Evolutionary conservation across 495 filamentous ascomycete genomes (phyloP), one percentile per base, ranked within the genome.

Genomic region (Astrothelium subdiscretum): DNA sequence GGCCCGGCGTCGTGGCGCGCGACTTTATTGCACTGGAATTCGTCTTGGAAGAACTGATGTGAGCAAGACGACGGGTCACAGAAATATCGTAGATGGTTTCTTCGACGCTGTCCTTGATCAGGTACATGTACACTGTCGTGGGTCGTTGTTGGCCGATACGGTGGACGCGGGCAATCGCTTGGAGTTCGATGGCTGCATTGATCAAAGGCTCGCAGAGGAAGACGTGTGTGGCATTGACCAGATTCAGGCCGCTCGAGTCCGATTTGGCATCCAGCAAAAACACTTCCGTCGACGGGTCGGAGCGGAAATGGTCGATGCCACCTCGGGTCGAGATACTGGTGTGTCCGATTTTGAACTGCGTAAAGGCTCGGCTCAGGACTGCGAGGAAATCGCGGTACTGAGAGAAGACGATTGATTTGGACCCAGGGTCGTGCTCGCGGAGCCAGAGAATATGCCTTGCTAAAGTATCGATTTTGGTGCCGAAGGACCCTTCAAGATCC

Each of bases 41-140:
- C 2, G 58, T 43, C n/a, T 66, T 63, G 18, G 65, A 62, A 3
- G 58, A 66, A 1, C 63, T 61, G 63, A 96, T 87, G 65, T 96
- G 89, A 65, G 84, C 83, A 57, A 95, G 75, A 13, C 92, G 83
- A 40, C 90, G 79, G 48, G 80, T 74, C 12, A 95, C 90, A 0
- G 89, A 91, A 22, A 96, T 81, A 38, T 91, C 83, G 69, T 96
- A 89, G 51, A 98, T 94, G 0, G 86, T 85, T 71, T 95, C 85
- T 66, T 98, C 92, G 1, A 97, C 90, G 0, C 92, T 95, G 54
- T 87, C 88, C 3, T 87, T 84, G 24, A 95, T 81, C 1, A 96
- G 80, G 71, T 98, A 98, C 73, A 96, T 87, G 87, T 91, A 98
- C 4, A 97, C 92, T 1, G 90, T 95, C 6, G 92, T 98, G 63